Evolutionary conservation across 208 protist species (phyloP).

Genomic region (Crithidia fasciculata): DNA sequence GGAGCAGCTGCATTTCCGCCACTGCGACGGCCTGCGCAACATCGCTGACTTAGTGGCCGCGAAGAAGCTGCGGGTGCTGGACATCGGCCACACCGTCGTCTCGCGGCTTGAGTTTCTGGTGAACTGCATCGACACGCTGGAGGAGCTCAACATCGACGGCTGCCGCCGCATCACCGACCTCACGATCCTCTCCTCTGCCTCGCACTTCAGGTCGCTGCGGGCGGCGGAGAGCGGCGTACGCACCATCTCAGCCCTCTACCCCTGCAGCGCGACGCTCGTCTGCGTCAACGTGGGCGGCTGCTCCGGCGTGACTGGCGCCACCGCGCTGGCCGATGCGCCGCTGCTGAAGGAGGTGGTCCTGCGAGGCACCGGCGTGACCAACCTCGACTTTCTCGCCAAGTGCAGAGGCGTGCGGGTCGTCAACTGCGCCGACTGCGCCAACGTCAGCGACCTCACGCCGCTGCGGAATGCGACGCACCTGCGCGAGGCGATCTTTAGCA

Average conservation of each 20-base stretch:
- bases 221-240: constrained; percentile 9
- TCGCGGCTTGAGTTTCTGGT: constrained; percentile 15
- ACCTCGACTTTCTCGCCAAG: constrained; percentile 10
- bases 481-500: constrained; percentile 8
- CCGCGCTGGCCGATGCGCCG: constrained; percentile 13
- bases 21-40: constrained; percentile 17
- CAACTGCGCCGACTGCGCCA: constrained; percentile 12
- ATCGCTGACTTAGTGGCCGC: constrained; percentile 15
- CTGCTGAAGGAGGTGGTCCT: constrained; percentile 14
- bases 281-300: constrained; percentile 17
- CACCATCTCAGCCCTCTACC: constrained; percentile 5
- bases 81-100: constrained; percentile 18
- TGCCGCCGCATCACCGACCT: constrained; percentile 19
- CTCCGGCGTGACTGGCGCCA: neutral
- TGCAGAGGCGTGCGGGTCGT: constrained; percentile 12
- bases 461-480: constrained; percentile 6
- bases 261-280: constrained; percentile 17
- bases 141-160: constrained; percentile 21
- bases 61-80: constrained; percentile 15
- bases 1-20: constrained; percentile 15
- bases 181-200: constrained; percentile 2
- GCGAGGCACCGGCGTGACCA: constrained; percentile 11
- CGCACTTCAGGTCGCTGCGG: constrained; percentile 10
- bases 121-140: constrained; percentile 19
- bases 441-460: constrained; percentile 12